Percentiles rank a stretch among this genome's conserved stretches.
phyloP scores from a whole-genome alignment of 495 filamentous ascomycete genomes.

The Melanomma pulvis-pyrius region DNA sequence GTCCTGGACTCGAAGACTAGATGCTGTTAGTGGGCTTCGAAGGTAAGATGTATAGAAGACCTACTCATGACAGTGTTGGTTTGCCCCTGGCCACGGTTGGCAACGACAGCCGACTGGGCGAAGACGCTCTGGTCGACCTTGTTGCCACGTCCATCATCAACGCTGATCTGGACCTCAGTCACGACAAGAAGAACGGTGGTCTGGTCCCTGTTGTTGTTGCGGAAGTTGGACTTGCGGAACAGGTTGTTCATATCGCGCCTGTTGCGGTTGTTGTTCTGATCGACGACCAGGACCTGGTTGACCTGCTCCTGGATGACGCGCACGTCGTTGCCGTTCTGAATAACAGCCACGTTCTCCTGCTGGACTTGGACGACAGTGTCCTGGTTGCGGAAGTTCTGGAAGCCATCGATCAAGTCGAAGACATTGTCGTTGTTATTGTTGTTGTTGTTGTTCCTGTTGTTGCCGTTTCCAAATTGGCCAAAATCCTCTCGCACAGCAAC shows the following conservation, averaged over 20 bases:
- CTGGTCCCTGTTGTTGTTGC: constrained; percentile 3
- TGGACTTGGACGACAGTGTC: constrained; percentile 23
- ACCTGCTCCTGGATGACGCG: constrained; percentile 21
- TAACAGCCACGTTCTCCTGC: constrained; percentile 20
- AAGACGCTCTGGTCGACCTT: constrained; percentile 24
- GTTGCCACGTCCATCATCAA: constrained; percentile 31
- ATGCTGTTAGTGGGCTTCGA: not conserved
- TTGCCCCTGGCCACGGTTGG: constrained; percentile 27
- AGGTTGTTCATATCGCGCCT: constrained; percentile 25
- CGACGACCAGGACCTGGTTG: constrained; percentile 21
- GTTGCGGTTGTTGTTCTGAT: constrained; percentile 21
- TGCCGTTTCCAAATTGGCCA: constrained; percentile 1
- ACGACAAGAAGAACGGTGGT: constrained; percentile 32
- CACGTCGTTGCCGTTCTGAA: constrained; percentile 24
- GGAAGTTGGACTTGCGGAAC: constrained; percentile 29
- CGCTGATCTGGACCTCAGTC: constrained; percentile 24
- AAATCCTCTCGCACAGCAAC: not conserved
- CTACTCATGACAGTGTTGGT: constrained; percentile 35
- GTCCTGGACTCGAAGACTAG: constrained; percentile 23
- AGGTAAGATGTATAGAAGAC: constrained; percentile 5
- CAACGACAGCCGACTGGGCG: constrained; percentile 31
- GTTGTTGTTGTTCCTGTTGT: constrained; percentile 15
- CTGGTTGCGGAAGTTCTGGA: constrained; percentile 28
- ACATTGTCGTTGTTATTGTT: constrained; percentile 13
- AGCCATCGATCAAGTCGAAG: constrained; percentile 28